phyloP scores from a whole-genome alignment of 2,329 filamentous ascomycete genomes.

The Pseudogymnoascus sp. region DNA sequence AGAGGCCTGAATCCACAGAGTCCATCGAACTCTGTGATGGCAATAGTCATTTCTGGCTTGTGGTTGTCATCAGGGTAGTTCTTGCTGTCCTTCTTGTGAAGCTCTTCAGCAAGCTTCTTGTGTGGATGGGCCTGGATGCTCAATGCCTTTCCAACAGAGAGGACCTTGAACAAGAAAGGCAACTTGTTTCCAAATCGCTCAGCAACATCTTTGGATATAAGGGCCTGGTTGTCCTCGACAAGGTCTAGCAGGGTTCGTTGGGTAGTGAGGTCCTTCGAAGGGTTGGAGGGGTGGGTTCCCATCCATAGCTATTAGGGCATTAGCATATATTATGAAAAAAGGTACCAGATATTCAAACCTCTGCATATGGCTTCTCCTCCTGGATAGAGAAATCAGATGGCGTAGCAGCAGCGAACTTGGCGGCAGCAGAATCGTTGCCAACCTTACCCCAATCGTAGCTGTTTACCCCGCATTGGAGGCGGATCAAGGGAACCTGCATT shows the following conservation, averaged over 20 bases:
- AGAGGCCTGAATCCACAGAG: conserved; percentile 92
- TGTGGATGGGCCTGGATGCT: conserved; percentile 97
- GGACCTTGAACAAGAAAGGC: conserved; percentile 95
- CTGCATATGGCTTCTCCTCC: conserved; percentile 85
- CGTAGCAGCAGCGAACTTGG: conserved; percentile 81
- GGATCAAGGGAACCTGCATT: conserved; percentile 61
- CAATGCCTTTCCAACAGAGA: conserved; percentile 90
- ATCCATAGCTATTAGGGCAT: conserved; percentile 72
- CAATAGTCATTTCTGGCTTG: conserved; percentile 99
- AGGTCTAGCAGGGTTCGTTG: conserved; percentile 81
- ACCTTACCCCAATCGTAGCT: conserved; percentile 99
- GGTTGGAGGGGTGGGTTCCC: conserved; percentile 94
- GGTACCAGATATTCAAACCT: conserved; percentile 57
- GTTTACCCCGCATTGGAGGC: conserved; percentile 86
- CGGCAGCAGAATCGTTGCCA: conserved; percentile 78
- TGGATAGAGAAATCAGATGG: conserved; percentile 70
- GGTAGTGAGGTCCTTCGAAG: conserved; percentile 80
- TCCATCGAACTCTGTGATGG: conserved; percentile 91
- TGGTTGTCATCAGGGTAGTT: conserved; percentile 99
- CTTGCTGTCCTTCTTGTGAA: conserved; percentile 78
- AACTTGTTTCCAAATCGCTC: conserved; percentile 73
- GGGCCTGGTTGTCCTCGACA: conserved; percentile 74
- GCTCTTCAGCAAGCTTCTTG: conserved; percentile 83
- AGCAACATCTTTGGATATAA: conserved; percentile 67
- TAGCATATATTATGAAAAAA: conserved; percentile 40